Evolutionary conservation across 306 rosid genomes (phyloP), one percentile per base, ranked within the genome.

Genomic region (Cucurbita argyrosperma): DNA sequence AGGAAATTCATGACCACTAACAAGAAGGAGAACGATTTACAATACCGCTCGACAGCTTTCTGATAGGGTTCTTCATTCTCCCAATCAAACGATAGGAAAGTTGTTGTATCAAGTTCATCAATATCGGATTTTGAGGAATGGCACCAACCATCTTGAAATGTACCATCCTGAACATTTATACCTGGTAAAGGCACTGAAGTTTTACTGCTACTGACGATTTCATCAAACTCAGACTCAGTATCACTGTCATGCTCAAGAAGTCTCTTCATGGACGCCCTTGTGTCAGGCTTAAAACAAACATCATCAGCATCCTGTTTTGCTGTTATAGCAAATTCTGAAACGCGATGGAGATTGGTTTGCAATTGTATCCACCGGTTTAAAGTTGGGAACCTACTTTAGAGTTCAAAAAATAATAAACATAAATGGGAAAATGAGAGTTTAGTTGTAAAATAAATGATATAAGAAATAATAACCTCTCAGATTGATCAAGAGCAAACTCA

Each of bases 401-500:
- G 53, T 60, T 79, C 74, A 71, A 40, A 50, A 78, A 40, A 74
- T 51, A 12, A 5, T 26, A 61, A 49, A 69, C 23, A 69, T 61
- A 18, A 30, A 83, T 6, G 42, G 37, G 61, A 14, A 69, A 35
- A 46, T 45, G 37, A 39, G 67, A 60, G 60, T 7, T 43, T 43
- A 39, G 7, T 57, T 14, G 61, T 8, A 40, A 78, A 58, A 76
- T 42, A 76, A 47, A 75, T 59, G 23, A 35, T 38, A 37, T 26
- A 74, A 35, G 45, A 49, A 68, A 56, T 56, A 59, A 49, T 73
- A 79, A 93, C 98, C 98, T 90, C 89, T 90, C 98, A 61, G 98
- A 93, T 79, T 93, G 98, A 89, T 93, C 98, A 75, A 93, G 92
- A 77, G 98, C 97, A 84, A 93, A 90, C 88, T 93, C 98, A 82